Percentiles rank a stretch among this genome's conserved stretches.
These are phyloP conservation scores for Acanthamoeba lenticulata DNA, from an alignment of 208 protist species.

Conservation along the genomic window DNA sequence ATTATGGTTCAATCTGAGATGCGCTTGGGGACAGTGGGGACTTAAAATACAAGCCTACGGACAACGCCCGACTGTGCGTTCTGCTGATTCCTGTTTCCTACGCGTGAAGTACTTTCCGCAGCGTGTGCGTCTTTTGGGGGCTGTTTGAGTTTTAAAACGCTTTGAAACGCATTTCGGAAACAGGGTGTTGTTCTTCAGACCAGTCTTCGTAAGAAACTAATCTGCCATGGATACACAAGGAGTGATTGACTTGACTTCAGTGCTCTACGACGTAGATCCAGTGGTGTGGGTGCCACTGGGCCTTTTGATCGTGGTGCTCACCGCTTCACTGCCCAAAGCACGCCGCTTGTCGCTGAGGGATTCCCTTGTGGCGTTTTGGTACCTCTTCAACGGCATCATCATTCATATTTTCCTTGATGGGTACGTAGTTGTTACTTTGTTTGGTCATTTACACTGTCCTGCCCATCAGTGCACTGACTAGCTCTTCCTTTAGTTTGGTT, in stretches of 20 bases:
- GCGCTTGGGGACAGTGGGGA: background rate
- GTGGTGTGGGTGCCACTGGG: background rate
- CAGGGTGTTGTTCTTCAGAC: too few species aligned
- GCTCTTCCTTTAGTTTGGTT: background rate
- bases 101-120: too few species aligned
- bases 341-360: background rate
- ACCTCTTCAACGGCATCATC: constrained; percentile 46
- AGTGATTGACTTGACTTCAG: constrained; percentile 2
- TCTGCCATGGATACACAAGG: too few species aligned
- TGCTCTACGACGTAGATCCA: background rate
- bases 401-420: constrained; percentile 54
- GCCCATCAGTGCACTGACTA: background rate
- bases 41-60: too few species aligned
- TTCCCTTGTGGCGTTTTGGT: background rate
- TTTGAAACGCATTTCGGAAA: too few species aligned
- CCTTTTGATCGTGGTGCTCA: background rate
- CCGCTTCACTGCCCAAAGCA: background rate
- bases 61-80: too few species aligned
- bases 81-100: too few species aligned
- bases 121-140: too few species aligned
- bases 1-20: background rate
- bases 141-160: too few species aligned
- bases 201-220: too few species aligned
- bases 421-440: too few species aligned
- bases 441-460: background rate